These are phyloP conservation scores for Podila epigama DNA, from an alignment of 192 early-diverging fungal species.

Conservation along the genomic window DNA sequence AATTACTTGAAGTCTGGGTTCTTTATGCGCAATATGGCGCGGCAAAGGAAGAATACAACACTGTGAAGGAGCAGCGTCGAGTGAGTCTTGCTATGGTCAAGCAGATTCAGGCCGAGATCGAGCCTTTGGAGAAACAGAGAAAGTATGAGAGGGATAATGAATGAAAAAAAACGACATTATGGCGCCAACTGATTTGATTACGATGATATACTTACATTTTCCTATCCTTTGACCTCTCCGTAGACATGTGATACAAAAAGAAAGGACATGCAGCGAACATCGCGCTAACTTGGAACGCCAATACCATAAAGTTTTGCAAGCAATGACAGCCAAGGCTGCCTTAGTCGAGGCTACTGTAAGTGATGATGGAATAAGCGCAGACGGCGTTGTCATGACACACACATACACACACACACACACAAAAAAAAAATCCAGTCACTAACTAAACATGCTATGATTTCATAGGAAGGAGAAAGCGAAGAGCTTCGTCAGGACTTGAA, in stretches of 20 bases:
- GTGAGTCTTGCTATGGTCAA: conserved; percentile 49
- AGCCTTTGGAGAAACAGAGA: conserved; percentile 47
- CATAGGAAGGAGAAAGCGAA: conserved; percentile 44
- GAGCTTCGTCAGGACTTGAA: conserved; percentile 39
- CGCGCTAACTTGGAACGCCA: conserved; percentile 11
- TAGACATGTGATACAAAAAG: conserved; percentile 22
- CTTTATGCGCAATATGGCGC: conserved; percentile 68
- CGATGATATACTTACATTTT: not conserved
- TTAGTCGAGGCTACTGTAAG: conserved; percentile 27
- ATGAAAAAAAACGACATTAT: not conserved
- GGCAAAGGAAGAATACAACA: conserved; percentile 63
- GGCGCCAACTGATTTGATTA: not conserved
- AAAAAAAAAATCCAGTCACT: not conserved
- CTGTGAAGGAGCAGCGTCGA: conserved; percentile 51
- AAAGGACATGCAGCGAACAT: conserved; percentile 11
- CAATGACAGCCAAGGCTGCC: conserved; percentile 7
- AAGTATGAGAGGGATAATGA: conserved; percentile 11
- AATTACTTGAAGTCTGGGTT: conserved; percentile 66
- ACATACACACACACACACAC: too few relatives aligned
- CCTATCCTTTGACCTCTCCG: not conserved
- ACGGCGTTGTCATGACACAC: too few relatives aligned
- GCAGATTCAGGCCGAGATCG: conserved; percentile 42
- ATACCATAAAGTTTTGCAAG: conserved; percentile 23
- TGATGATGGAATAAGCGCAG: too few relatives aligned
- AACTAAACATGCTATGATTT: not conserved